phyloP scores from a whole-genome alignment of 768 basidiomycete genomes.

The Hemileccinum impolitum region DNA sequence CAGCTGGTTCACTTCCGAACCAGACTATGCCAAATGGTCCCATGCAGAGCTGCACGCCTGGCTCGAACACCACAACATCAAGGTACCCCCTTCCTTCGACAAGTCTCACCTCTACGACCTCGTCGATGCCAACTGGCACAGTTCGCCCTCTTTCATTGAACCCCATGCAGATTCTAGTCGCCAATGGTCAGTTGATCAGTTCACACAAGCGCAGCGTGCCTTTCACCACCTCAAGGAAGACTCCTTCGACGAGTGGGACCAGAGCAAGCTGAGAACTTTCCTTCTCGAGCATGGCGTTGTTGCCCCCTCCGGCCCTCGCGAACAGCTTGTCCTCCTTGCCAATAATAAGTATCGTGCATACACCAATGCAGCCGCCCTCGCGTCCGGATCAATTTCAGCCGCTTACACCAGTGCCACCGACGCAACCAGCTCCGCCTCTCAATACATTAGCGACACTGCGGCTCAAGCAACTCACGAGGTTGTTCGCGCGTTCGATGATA shows the following conservation, averaged over 20 bases:
- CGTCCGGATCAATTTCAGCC: slow-evolving; percentile 46
- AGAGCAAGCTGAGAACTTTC: slow-evolving; percentile 76
- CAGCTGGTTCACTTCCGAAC: slow-evolving; percentile 45
- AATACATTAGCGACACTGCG: slow-evolving; percentile 39
- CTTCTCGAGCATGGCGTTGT: slow-evolving; percentile 86
- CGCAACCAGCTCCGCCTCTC: slow-evolving; percentile 35
- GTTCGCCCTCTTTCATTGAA: slow-evolving; percentile 28
- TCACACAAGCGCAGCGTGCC: slow-evolving; percentile 55
- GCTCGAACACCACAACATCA: slow-evolving; percentile 65
- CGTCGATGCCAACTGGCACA: slow-evolving; percentile 62
- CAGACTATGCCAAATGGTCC: slow-evolving; percentile 56
- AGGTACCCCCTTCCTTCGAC: slow-evolving; percentile 45
- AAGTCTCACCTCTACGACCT: slow-evolving; percentile 40
- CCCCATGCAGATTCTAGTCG: slow-evolving; percentile 29
- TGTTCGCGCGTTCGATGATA: slow-evolving; percentile 54
- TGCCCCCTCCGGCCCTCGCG: slow-evolving; percentile 71
- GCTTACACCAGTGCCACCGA: slow-evolving; percentile 46
- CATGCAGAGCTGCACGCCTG: slow-evolving; percentile 59
- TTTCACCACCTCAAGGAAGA: slow-evolving; percentile 58
- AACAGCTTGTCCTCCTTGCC: slow-evolving; percentile 76
- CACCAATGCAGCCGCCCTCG: slow-evolving; percentile 54
- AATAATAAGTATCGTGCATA: slow-evolving; percentile 66
- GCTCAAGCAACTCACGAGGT: slow-evolving; percentile 55
- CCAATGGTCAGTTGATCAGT: slow-evolving; percentile 62
- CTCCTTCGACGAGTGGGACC: slow-evolving; percentile 80